These are phyloP conservation scores for Epichloe gansuensis DNA, from an alignment of 2,329 filamentous ascomycete genomes.

Conservation along the genomic window DNA sequence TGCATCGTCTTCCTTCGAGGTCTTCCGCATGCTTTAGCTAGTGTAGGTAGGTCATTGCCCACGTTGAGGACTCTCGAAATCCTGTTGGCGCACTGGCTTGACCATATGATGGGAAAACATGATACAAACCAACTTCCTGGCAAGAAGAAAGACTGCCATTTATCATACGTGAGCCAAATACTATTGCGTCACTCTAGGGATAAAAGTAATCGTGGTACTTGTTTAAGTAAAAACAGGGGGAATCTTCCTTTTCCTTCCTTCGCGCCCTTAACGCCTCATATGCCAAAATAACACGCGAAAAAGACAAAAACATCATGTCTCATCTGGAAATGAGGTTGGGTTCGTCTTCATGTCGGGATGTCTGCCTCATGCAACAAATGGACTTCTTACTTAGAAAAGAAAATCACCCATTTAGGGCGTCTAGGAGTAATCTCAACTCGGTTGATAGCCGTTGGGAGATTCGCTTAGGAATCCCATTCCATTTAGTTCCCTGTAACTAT, in stretches of 20 bases:
- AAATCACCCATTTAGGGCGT: neutral
- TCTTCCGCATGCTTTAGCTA: too few relatives aligned
- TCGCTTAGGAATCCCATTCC: conserved; percentile 13
- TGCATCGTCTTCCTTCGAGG: too few relatives aligned
- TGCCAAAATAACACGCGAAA: conserved; percentile 5
- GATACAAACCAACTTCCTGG: too few relatives aligned
- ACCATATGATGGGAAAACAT: too few relatives aligned
- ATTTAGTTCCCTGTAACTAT: conserved; percentile 11
- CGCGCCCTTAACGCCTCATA: conserved; percentile 12
- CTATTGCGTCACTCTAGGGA: neutral
- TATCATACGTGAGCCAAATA: neutral
- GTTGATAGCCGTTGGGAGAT: conserved; percentile 12
- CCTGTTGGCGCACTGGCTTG: too few relatives aligned
- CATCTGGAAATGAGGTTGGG: neutral
- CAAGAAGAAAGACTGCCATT: too few relatives aligned
- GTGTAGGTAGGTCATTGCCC: too few relatives aligned
- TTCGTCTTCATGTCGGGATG: neutral
- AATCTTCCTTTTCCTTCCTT: conserved; percentile 13
- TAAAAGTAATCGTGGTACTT: neutral
- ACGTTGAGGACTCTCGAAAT: too few relatives aligned
- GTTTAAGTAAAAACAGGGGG: conserved; percentile 10
- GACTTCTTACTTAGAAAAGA: neutral
- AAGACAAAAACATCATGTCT: neutral
- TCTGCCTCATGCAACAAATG: neutral
- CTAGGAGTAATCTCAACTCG: neutral